Base-by-base conservation (phyloP, 73 alveolate genomes). In the Blepharisma japonicum region DNA sequence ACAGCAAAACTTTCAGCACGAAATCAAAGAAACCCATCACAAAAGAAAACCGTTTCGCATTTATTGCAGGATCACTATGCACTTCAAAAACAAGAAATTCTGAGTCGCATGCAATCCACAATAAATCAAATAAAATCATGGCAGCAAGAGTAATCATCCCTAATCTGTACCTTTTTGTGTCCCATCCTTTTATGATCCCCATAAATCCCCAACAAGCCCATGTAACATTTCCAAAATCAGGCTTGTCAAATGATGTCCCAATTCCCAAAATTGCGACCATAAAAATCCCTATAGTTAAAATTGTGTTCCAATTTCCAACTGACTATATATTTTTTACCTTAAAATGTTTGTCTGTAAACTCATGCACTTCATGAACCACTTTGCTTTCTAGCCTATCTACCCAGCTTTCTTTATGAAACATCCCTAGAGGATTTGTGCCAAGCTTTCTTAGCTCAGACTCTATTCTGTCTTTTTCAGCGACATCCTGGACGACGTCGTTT, bases 41-140 rank as follows among this genome's bases (percentile, higher is more conserved):
- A 61, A 61, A 61, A 25, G 49, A 61, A 61, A 61, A 61, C 47
- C 74, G 39, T 2, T 61, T n/a, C 74, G 23, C 14, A 61, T 61
- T 61, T 25, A 18, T 39, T 39, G 23, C 18, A 14, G 74, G 74
- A 39, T 61, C 74, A 8, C 23, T n/a, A 61, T 61, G 74, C 11
- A 61, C 74, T 14, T 14, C 38, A 61, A 61, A 61, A 61, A 61
- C 74, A n/a, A 61, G 39, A 25, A 14, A 61, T 39, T 61, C 49
- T 2, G 23, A 61, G 23, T 61, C 23, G 2, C n/a, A n/a, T 2
- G 23, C 14, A 61, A 61, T 39, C 74, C 74, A 61, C 3, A 61
- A 61, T 8, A 61, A 61, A 25, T 61, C 74, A 14, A 20, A 18
- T 8, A 61, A 25, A 61, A 61, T 25, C 47, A 61, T 11, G 0